Base-by-base conservation (phyloP, 2,329 filamentous ascomycete genomes). In the Aciculosporium take region DNA sequence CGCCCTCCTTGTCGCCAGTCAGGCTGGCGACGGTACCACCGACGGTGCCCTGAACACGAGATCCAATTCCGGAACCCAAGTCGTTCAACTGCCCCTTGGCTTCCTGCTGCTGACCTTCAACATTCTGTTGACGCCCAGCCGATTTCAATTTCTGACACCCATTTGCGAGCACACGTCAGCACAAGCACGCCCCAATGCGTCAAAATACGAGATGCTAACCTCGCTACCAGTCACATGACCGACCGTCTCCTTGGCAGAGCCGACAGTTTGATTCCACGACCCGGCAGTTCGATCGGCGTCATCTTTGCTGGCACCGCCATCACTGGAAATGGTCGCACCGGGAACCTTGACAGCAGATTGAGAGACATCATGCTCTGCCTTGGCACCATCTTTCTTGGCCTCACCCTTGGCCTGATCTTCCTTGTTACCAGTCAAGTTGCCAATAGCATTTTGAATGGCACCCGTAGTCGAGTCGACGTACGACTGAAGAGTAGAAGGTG, bases 221-320 rank as follows among this genome's bases (percentile, higher is more conserved):
- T 91, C 81, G 48, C 75, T 78, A 45, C 88, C 89, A 21, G 89
- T 50, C 5, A 89, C 52, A 15, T 79, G 79, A 44, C 89, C 89
- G 1, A 91, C 48, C 4, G 79, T 68, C 59, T 95, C 85, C 68
- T 95, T 95, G 33, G 79, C 79, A 1, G 81, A 75, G 40, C 88
- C 89, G n/a, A 88, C 56, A 5, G 86, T 94, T 65, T 95, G 88
- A 67, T 94, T 85, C 79, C 82, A 93, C 15, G 72, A 71, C 33
- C 89, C 88, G 15, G 74, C 58, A 18, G 71, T 66, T 49, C 87
- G 84, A 58, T 89, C 69, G 9, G 79, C 68, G 61, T 84, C 69
- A 61, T 94, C 85, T 50, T 74, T 71, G 47, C 79, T 72, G 37
- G 83, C 67, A 28, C 78, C 81, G 37, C 85, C 85, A 0, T 76